Conservation (phyloP, 164 flowering plant genomes). For the Macadamia integrifolia region DNA sequence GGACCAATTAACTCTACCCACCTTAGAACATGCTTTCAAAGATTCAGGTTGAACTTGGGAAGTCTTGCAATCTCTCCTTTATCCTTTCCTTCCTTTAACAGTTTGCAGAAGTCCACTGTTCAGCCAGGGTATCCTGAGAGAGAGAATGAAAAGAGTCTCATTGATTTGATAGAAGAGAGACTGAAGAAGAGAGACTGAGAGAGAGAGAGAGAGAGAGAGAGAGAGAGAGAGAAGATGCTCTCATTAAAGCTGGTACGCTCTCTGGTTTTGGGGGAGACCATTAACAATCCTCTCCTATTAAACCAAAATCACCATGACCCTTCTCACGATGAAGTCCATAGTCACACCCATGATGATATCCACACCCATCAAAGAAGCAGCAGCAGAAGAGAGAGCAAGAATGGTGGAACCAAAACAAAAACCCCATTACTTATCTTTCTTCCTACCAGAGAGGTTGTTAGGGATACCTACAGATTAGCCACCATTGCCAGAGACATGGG, state of each 20-base stretch:
- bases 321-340: not conserved
- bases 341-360: slow-evolving; percentile 4
- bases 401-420: slow-evolving; percentile 9
- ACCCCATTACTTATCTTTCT: slow-evolving; percentile 43
- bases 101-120: no score
- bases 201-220: slow-evolving; percentile 4
- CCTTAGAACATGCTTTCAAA: no score
- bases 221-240: slow-evolving; percentile 30
- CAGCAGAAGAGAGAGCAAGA: not conserved
- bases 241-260: slow-evolving; percentile 57
- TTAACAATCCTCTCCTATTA: slow-evolving; percentile 23
- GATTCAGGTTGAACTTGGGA: no score
- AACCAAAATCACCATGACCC: slow-evolving; percentile 7
- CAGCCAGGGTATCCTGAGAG: no score
- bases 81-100: no score
- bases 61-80: no score
- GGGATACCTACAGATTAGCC: slow-evolving; percentile 47
- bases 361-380: not conserved
- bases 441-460: slow-evolving; percentile 47
- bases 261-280: slow-evolving; percentile 43
- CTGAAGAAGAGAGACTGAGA: no score
- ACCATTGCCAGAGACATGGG: slow-evolving; percentile 59
- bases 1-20: no score
- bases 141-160: no score
- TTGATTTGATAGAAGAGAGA: no score